These are phyloP conservation scores for Saccharum hybrid DNA, from an alignment of 202 grass and related monocot species.

Conservation along the genomic window DNA sequence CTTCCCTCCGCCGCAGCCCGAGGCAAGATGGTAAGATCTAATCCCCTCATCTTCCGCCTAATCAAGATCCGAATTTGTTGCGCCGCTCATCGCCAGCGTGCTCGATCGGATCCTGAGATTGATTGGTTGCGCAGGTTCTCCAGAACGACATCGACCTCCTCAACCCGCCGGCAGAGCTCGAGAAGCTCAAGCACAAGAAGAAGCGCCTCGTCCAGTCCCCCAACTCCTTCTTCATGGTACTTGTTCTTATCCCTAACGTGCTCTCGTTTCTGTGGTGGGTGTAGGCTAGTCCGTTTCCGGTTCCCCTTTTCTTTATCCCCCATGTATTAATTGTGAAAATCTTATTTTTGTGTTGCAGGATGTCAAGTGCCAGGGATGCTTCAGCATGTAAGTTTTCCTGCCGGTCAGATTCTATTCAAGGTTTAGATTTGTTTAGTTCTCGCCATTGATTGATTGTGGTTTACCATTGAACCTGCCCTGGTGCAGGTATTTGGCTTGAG, in stretches of 20 bases:
- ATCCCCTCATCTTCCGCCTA: too few species aligned
- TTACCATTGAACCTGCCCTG: neutral
- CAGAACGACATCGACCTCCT: conserved; percentile 84
- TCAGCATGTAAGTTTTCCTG: conserved; percentile 59
- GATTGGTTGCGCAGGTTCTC: conserved; percentile 47
- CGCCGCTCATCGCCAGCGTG: neutral
- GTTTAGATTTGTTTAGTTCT: neutral
- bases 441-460: neutral
- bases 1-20: neutral
- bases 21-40: conserved; percentile 38
- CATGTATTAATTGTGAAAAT: conserved; percentile 2
- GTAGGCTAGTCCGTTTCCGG: neutral
- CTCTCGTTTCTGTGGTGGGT: neutral
- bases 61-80: neutral
- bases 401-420: neutral
- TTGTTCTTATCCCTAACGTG: neutral
- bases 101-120: conserved; percentile 5
- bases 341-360: conserved; percentile 48
- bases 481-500: neutral
- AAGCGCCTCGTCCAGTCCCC: conserved; percentile 85
- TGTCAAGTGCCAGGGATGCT: conserved; percentile 81
- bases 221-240: conserved; percentile 80
- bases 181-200: conserved; percentile 81
- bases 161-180: conserved; percentile 68
- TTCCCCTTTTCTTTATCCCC: neutral